phyloP scores from a whole-genome alignment of 331 rosid species.

The Saraca asoca region DNA sequence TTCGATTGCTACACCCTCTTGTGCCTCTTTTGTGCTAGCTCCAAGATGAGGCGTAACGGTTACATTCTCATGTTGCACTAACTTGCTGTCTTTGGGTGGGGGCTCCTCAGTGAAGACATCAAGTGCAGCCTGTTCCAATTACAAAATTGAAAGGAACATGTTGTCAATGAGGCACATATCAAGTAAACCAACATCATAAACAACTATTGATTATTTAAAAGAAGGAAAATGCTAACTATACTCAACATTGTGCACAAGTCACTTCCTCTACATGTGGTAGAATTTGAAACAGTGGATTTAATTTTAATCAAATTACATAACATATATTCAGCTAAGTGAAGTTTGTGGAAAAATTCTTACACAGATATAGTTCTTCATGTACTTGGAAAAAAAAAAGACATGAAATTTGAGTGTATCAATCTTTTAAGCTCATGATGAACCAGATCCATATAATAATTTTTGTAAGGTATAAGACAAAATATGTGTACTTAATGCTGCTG shows the following conservation, averaged over 20 bases:
- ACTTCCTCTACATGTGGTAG: too few relatives aligned
- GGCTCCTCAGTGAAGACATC: conserved; percentile 91
- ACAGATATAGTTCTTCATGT: too few relatives aligned
- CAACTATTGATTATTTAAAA: background rate
- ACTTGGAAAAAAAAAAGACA: too few relatives aligned
- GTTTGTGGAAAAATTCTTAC: too few relatives aligned
- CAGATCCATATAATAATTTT: too few relatives aligned
- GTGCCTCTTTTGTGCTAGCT: conserved; percentile 96
- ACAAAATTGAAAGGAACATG: conserved; percentile 10
- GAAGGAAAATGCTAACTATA: too few relatives aligned
- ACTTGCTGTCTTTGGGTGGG: conserved; percentile 72
- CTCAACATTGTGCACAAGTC: too few relatives aligned
- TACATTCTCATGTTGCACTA: conserved; percentile 79
- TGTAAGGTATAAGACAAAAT: background rate
- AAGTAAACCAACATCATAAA: background rate
- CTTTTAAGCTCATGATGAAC: too few relatives aligned
- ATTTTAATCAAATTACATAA: too few relatives aligned
- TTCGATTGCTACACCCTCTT: conserved; percentile 98
- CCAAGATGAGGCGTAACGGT: conserved; percentile 93
- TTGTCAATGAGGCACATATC: background rate
- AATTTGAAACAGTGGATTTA: too few relatives aligned
- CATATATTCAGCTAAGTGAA: too few relatives aligned
- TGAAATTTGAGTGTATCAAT: too few relatives aligned
- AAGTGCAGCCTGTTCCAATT: conserved; percentile 71
- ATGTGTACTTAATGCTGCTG: background rate